phyloP scores from a whole-genome alignment of 2,329 filamentous ascomycete species.

The Fusarium goolgardi region DNA sequence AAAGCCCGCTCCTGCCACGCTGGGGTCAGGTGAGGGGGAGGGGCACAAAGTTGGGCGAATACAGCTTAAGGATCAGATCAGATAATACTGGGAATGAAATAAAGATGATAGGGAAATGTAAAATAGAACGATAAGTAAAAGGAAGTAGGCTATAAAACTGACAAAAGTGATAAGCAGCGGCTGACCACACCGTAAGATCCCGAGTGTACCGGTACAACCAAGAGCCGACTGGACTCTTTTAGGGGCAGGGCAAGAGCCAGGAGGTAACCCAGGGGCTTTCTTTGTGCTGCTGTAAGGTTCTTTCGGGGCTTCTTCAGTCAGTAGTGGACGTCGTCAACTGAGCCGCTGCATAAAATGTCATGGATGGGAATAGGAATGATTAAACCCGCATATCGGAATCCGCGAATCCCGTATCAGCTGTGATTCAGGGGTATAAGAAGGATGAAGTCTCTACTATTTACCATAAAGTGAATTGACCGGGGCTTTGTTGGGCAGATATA shows the following conservation, averaged over 20 bases:
- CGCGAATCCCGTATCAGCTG: constrained; percentile 14
- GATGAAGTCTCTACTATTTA: not conserved
- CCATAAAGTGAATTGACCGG: not conserved
- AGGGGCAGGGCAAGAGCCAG: not conserved
- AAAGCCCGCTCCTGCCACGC: constrained; percentile 24
- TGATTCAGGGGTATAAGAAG: constrained; percentile 2
- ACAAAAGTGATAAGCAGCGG: constrained; percentile 19
- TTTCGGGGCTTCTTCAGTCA: constrained; percentile 5
- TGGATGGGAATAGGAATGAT: not conserved
- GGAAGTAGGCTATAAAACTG: not conserved
- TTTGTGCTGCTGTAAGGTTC: not conserved
- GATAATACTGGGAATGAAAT: not conserved
- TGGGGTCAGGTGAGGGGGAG: constrained; percentile 39
- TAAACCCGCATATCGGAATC: constrained; percentile 15
- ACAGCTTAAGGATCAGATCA: not conserved
- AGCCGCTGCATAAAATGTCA: constrained; percentile 19
- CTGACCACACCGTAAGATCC: constrained; percentile 31
- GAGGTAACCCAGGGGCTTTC: constrained; percentile 27
- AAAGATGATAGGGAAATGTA: not conserved
- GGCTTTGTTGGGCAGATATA: constrained; percentile 4
- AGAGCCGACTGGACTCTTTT: constrained; percentile 20
- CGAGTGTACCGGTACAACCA: constrained; percentile 28
- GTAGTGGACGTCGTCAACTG: constrained; percentile 12
- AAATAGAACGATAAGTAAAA: not conserved
- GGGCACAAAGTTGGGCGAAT: constrained; percentile 19